phyloP scores from a whole-genome alignment of 345 rosid genomes.

The Eucalyptus melliodora region DNA sequence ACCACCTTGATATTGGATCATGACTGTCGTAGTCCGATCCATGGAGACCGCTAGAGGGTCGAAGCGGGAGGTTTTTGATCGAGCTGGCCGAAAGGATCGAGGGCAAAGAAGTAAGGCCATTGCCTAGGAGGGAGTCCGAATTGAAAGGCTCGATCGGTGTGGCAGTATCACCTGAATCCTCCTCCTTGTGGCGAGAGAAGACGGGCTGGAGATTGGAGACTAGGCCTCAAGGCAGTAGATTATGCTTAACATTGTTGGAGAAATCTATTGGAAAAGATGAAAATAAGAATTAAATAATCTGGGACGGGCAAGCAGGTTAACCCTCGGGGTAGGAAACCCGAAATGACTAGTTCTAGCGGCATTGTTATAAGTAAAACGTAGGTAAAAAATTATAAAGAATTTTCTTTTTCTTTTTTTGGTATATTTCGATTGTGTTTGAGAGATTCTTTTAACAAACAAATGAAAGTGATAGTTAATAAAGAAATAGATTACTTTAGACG shows the following conservation, averaged over 20 bases:
- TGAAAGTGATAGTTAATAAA: not conserved
- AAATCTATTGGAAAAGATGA: no score
- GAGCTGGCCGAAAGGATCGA: not conserved
- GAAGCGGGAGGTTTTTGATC: not conserved
- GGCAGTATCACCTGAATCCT: not conserved
- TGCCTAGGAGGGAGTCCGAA: not conserved
- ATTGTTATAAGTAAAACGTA: not conserved
- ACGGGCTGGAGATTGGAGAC: not conserved
- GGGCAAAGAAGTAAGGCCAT: not conserved
- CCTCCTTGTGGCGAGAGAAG: not conserved
- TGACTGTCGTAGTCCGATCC: not conserved
- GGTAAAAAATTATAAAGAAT: no score
- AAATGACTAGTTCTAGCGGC: no score
- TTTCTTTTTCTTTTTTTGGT: not conserved
- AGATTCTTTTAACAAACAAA: not conserved
- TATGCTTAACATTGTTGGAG: not conserved
- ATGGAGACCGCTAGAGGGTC: not conserved
- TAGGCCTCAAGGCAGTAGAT: not conserved
- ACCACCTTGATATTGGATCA: not conserved
- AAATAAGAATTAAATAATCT: no score
- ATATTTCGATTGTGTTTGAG: not conserved
- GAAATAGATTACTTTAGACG: not conserved
- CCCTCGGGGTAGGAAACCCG: not conserved
- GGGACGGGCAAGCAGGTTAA: not conserved
- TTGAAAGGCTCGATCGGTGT: not conserved